Evolutionary conservation across 768 basidiomycete species (phyloP).

Genomic region (Calocera viscosa): DNA sequence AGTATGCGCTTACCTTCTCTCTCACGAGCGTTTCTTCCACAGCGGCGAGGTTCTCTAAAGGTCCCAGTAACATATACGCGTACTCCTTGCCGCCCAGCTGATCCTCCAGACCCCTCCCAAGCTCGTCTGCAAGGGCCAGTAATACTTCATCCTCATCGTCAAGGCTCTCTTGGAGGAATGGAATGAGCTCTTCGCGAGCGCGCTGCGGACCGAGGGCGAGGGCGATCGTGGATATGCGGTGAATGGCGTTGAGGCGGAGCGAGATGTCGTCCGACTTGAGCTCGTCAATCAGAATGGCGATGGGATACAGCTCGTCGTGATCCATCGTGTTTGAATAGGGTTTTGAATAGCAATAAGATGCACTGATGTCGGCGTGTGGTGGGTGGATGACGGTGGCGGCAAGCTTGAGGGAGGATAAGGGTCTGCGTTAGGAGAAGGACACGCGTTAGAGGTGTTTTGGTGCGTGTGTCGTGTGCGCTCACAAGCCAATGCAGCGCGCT

Average conservation of each 20-base stretch:
- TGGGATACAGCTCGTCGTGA: conserved; percentile 62
- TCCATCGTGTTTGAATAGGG: neutral
- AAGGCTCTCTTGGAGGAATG: conserved; percentile 96
- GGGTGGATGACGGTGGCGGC: neutral
- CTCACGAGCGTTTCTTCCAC: conserved; percentile 97
- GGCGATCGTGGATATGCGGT: conserved; percentile 94
- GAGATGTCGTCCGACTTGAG: conserved; percentile 95
- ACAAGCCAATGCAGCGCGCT: neutral
- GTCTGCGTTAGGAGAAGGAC: conserved; percentile 1
- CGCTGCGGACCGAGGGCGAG: conserved; percentile 91
- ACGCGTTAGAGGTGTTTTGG: neutral
- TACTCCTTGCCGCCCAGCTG: conserved; percentile 83
- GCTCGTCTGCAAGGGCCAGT: conserved; percentile 86
- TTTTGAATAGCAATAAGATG: neutral
- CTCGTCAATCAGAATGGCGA: conserved; percentile 96
- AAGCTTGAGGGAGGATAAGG: conserved; percentile 1
- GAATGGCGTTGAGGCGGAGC: conserved; percentile 88
- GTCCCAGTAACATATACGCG: conserved; percentile 79
- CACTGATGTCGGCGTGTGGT: neutral
- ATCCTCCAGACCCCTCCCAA: conserved; percentile 83
- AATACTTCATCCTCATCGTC: conserved; percentile 99
- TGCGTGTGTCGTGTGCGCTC: neutral
- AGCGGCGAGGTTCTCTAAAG: conserved; percentile 87
- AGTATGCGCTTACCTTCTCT: conserved; percentile 60
- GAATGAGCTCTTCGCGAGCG: conserved; percentile 86